Conservation (phyloP, 208 protist genomes). For the Acanthamoeba lugdunensis region DNA sequence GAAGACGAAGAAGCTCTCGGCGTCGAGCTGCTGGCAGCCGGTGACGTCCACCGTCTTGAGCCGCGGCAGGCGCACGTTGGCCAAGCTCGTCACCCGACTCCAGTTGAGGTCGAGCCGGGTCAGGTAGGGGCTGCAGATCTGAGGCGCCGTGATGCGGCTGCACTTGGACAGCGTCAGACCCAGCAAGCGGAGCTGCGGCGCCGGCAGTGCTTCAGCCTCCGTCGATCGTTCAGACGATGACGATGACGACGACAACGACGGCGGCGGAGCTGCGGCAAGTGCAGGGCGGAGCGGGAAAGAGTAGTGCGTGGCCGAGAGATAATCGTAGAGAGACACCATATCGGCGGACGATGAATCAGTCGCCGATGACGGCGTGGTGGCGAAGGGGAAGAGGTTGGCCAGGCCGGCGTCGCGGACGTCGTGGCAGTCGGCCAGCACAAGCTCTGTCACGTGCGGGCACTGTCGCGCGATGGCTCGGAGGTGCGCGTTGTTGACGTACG, state of each 20-base stretch:
- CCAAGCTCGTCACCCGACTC: background rate
- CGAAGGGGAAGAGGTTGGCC: background rate
- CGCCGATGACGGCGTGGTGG: no score
- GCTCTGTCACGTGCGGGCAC: background rate
- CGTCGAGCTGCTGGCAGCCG: background rate
- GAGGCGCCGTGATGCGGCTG: background rate
- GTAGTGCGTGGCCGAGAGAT: background rate
- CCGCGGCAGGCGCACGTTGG: background rate
- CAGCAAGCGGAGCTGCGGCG: background rate
- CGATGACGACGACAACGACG: no score
- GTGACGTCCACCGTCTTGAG: slow-evolving; percentile 10
- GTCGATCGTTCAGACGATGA: no score
- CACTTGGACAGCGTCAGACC: background rate
- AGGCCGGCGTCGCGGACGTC: background rate
- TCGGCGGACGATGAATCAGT: no score
- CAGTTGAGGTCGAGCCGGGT: background rate
- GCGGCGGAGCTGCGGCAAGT: no score
- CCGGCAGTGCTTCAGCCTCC: background rate
- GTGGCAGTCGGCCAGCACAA: background rate
- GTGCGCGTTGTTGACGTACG: background rate
- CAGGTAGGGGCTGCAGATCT: background rate
- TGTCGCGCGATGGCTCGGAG: background rate
- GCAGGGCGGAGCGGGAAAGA: no score
- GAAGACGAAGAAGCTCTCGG: background rate
- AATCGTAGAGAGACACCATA: background rate